These are phyloP conservation scores for Forsythia suspensa DNA, from an alignment of 257 asterid species.

Conservation along the genomic window DNA sequence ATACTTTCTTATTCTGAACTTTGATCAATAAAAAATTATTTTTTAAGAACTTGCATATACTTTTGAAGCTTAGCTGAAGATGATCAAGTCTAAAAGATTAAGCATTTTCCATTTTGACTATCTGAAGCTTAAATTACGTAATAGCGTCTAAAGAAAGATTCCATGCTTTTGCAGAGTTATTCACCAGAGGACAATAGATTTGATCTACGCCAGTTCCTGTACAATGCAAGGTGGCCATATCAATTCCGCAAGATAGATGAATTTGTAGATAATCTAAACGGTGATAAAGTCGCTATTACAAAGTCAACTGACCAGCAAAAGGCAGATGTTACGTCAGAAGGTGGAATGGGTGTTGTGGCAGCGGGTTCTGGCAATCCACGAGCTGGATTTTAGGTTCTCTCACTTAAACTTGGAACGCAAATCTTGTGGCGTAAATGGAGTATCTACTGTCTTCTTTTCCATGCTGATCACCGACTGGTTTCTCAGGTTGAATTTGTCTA, in stretches of 20 bases:
- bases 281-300: conserved; percentile 19
- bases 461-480: background rate
- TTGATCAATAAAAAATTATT: no score
- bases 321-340: conserved; percentile 29
- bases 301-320: conserved; percentile 22
- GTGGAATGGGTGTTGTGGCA: conserved; percentile 86
- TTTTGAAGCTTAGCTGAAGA: no score
- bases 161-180: conserved; percentile 44
- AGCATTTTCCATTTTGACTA: background rate
- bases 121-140: background rate
- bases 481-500: background rate
- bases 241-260: conserved; percentile 85
- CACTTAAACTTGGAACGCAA: background rate
- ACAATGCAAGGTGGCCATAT: conserved; percentile 86
- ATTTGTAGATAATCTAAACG: conserved; percentile 50
- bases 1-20: no score
- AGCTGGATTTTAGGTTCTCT: conserved; percentile 58
- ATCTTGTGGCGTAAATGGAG: background rate
- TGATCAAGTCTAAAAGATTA: no score
- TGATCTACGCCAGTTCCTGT: conserved; percentile 88
- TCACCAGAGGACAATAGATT: conserved; percentile 94
- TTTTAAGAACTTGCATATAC: no score
- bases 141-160: background rate
- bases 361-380: conserved; percentile 84
- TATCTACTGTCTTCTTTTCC: background rate